Evolutionary conservation across 2,329 filamentous ascomycete genomes (phyloP).

Genomic region (Sphaerulina populicola): DNA sequence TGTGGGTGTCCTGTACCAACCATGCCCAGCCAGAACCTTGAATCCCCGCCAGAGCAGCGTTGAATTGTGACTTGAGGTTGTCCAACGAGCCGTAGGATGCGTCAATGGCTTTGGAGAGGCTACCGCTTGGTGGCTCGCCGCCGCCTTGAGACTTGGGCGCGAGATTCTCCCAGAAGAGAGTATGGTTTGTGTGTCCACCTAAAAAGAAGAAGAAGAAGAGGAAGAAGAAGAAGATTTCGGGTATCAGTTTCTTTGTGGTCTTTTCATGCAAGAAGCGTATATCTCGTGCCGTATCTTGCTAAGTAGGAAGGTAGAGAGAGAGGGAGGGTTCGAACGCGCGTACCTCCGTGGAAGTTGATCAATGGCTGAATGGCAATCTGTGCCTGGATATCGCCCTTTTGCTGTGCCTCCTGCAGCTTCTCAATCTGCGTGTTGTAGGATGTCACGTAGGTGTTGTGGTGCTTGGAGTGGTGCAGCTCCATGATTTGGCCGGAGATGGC

Average conservation of each 20-base stretch:
- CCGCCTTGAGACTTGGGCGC: conserved; percentile 59
- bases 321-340: conserved; percentile 4
- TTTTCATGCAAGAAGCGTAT: neutral
- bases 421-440: conserved; percentile 74
- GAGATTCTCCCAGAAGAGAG: conserved; percentile 62
- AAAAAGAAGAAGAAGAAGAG: too few species aligned
- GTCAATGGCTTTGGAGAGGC: conserved; percentile 51
- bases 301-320: too few species aligned
- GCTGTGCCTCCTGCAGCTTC: conserved; percentile 54
- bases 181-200: conserved; percentile 59
- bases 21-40: conserved; percentile 68
- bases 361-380: conserved; percentile 50
- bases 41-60: conserved; percentile 55
- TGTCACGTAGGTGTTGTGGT: conserved; percentile 90
- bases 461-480: conserved; percentile 90
- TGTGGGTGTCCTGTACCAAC: conserved; percentile 62
- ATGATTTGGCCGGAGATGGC: conserved; percentile 83
- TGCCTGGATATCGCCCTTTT: conserved; percentile 46
- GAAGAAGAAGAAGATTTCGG: neutral
- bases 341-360: conserved; percentile 59
- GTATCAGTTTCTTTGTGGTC: neutral
- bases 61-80: conserved; percentile 55
- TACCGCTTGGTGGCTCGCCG: conserved; percentile 54
- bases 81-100: conserved; percentile 52
- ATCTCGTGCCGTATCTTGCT: neutral